phyloP scores from a whole-genome alignment of 225 moss, liverwort and hornwort genomes.

The Bryoerythrophyllum caledonicum region DNA sequence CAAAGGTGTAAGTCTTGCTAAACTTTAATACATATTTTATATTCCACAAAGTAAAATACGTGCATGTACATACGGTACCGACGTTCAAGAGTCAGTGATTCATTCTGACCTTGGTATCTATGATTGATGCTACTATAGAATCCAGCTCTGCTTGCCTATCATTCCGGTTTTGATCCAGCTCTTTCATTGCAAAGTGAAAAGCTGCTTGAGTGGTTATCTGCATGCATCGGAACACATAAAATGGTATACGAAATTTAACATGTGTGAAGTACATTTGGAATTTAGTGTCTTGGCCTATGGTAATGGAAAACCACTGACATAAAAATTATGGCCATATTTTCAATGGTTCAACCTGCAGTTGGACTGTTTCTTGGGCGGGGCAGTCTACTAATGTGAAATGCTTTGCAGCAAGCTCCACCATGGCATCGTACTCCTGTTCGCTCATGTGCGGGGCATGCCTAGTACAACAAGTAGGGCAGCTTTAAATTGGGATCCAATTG shows the following conservation, averaged over 20 bases:
- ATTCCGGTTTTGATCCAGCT: slow-evolving; percentile 20
- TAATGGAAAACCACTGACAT: too few species aligned
- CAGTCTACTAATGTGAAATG: slow-evolving; percentile 74
- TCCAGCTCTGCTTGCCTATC: slow-evolving; percentile 22
- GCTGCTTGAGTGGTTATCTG: slow-evolving; percentile 52
- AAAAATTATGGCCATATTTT: too few species aligned
- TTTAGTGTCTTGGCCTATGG: too few species aligned
- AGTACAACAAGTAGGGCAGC: slow-evolving; percentile 14
- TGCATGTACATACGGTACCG: too few species aligned
- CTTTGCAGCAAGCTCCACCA: slow-evolving; percentile 55
- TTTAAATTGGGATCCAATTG: slow-evolving; percentile 15
- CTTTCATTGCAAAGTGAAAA: slow-evolving; percentile 41
- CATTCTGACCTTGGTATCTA: slow-evolving; percentile 45
- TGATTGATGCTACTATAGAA: slow-evolving; percentile 20
- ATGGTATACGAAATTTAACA: too few species aligned
- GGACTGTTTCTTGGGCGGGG: slow-evolving; percentile 83
- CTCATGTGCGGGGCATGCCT: slow-evolving; percentile 47
- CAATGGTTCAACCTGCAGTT: slow-evolving; percentile 67
- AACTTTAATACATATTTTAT: too few species aligned
- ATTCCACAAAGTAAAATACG: too few species aligned
- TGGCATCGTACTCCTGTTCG: slow-evolving; percentile 38
- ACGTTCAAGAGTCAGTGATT: not conserved
- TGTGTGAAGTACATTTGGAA: too few species aligned
- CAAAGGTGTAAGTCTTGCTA: too few species aligned
- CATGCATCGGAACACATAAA: not conserved